Evolutionary conservation across 169 alveolate species (phyloP).

Genomic region (Cryptosporidium tyzzeri): DNA sequence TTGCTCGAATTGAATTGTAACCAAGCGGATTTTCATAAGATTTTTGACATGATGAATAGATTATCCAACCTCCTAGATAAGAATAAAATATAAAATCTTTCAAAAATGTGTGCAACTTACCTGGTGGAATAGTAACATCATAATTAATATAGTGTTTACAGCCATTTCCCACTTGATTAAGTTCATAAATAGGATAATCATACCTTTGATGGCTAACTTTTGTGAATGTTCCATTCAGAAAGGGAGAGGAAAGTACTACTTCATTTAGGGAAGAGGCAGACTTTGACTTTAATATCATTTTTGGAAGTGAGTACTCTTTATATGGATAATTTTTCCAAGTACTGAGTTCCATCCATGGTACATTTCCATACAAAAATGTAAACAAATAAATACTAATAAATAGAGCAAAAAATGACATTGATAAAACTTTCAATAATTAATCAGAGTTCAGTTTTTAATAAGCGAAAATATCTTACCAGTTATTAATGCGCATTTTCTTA

Average conservation of each 20-base stretch:
- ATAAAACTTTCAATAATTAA: neutral
- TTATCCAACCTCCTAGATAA: slow-evolving; percentile 64
- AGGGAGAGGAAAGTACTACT: slow-evolving; percentile 23
- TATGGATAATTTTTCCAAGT: slow-evolving; percentile 26
- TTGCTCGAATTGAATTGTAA: slow-evolving; percentile 56
- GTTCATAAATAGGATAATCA: slow-evolving; percentile 37
- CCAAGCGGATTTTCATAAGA: slow-evolving; percentile 58
- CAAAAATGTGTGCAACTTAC: slow-evolving; percentile 12
- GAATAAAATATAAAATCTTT: neutral
- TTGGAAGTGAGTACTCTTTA: slow-evolving; percentile 37
- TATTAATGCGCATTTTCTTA: neutral
- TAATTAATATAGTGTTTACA: slow-evolving; percentile 53
- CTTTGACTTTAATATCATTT: slow-evolving; percentile 27
- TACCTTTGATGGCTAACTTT: slow-evolving; percentile 1
- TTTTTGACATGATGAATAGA: slow-evolving; percentile 47
- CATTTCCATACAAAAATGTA: slow-evolving; percentile 33
- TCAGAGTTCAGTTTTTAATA: neutral
- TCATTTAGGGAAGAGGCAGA: neutral
- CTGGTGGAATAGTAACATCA: slow-evolving; percentile 74
- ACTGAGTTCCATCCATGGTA: slow-evolving; percentile 54
- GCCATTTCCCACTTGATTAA: neutral
- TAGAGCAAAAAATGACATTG: neutral
- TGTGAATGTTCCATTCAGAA: slow-evolving; percentile 56
- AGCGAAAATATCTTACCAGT: neutral
- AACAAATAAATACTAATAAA: neutral